These are phyloP conservation scores for Oehlia diaphana DNA, from an alignment of 192 early-diverging fungal species.

Conservation along the genomic window DNA sequence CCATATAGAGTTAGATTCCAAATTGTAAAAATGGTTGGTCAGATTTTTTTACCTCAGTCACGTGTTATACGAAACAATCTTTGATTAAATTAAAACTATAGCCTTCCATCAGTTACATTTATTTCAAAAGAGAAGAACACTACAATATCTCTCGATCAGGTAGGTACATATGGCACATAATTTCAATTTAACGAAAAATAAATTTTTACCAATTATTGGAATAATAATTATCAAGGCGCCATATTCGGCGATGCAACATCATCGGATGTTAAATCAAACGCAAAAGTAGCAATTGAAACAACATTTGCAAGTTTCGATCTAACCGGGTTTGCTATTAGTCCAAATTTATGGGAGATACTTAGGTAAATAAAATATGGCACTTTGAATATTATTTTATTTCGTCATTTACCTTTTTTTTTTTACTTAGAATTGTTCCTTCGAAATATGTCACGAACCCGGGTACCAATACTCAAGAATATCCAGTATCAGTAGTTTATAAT, in stretches of 20 bases:
- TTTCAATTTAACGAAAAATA: background rate
- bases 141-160: background rate
- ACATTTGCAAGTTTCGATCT: conserved; percentile 16
- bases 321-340: conserved; percentile 5
- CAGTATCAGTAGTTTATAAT: background rate
- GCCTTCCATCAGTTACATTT: conserved; percentile 20
- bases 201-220: background rate
- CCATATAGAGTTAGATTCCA: conserved; percentile 18
- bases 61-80: background rate
- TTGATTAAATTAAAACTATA: conserved; percentile 1
- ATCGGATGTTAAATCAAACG: background rate
- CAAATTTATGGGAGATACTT: conserved; percentile 23
- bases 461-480: conserved; percentile 14
- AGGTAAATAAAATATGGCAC: background rate
- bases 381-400: background rate
- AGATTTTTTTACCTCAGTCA: background rate
- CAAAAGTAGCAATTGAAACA: conserved; percentile 7
- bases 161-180: background rate
- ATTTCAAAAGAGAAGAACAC: conserved; percentile 19
- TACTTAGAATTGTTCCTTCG: conserved; percentile 17
- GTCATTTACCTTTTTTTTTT: background rate
- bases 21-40: conserved; percentile 30
- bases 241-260: background rate
- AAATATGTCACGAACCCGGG: background rate
- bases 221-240: background rate